These are phyloP conservation scores for Fusarium albosuccineum DNA, from an alignment of 2,329 filamentous ascomycete genomes.

Conservation along the genomic window DNA sequence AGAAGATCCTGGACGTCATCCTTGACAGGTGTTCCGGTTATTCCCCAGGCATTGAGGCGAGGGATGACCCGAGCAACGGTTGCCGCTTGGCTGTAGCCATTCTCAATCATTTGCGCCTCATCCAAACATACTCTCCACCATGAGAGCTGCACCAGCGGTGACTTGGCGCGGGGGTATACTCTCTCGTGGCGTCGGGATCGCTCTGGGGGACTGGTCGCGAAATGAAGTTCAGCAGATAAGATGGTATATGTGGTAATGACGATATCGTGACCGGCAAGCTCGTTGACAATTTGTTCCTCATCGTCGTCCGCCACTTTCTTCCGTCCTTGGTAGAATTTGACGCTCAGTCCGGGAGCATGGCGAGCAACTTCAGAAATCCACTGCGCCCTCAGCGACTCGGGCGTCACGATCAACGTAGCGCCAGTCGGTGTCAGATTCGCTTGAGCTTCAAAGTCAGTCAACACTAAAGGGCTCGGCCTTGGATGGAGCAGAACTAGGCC, in stretches of 20 bases:
- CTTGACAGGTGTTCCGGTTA: conserved; percentile 88
- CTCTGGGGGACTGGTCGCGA: conserved; percentile 76
- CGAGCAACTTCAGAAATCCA: conserved; percentile 71
- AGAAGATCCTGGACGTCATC: conserved; percentile 82
- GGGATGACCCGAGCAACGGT: conserved; percentile 84
- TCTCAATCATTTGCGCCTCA: conserved; percentile 94
- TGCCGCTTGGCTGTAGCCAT: conserved; percentile 85
- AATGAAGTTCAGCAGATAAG: conserved; percentile 85
- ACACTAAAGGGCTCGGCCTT: conserved; percentile 53
- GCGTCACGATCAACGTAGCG: conserved; percentile 73
- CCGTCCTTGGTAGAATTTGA: conserved; percentile 69
- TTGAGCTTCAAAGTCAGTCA: conserved; percentile 34
- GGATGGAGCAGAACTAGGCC: conserved; percentile 75
- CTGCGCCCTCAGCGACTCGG: conserved; percentile 68
- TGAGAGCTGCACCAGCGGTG: conserved; percentile 81
- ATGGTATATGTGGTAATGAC: conserved; percentile 76
- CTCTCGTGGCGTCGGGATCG: conserved; percentile 75
- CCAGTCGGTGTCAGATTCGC: conserved; percentile 61
- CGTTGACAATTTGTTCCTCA: conserved; percentile 56
- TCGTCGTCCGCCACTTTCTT: conserved; percentile 52
- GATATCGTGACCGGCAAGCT: conserved; percentile 67
- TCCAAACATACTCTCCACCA: conserved; percentile 90
- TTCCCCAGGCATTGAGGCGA: conserved; percentile 88
- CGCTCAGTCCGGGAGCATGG: conserved; percentile 69
- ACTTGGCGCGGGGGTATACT: conserved; percentile 75